Conservation (phyloP, 805 yeast genomes). For the Candida ovalis region DNA sequence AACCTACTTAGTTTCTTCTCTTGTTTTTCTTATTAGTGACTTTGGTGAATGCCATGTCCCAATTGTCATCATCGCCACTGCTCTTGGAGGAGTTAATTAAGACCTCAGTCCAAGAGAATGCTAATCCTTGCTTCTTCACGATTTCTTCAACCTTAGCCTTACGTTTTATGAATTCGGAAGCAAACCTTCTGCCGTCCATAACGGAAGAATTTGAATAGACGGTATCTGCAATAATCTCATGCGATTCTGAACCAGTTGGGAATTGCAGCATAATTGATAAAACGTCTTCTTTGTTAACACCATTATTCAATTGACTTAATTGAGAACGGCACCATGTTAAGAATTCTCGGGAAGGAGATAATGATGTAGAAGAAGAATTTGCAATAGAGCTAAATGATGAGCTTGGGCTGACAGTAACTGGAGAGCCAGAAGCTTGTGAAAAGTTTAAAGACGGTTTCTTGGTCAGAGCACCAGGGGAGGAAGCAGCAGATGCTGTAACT, state of each 20-base stretch:
- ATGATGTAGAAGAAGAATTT: constrained; percentile 8
- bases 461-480: constrained; percentile 35
- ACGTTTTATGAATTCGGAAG: constrained; percentile 80
- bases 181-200: constrained; percentile 93
- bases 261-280: constrained; percentile 75
- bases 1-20: constrained; percentile 28
- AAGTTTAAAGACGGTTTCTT: not conserved
- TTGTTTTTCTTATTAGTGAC: constrained; percentile 63
- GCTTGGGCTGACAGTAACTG: constrained; percentile 26
- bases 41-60: constrained; percentile 47
- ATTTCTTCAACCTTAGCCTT: constrained; percentile 65
- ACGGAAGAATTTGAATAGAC: constrained; percentile 83
- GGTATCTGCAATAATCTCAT: constrained; percentile 87
- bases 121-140: constrained; percentile 39
- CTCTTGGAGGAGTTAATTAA: constrained; percentile 19
- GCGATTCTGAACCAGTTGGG: constrained; percentile 71
- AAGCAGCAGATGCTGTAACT: constrained; percentile 31
- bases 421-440: constrained; percentile 34
- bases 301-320: constrained; percentile 62
- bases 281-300: constrained; percentile 75
- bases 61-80: constrained; percentile 40
- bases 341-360: constrained; percentile 56
- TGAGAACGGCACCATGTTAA: constrained; percentile 69
- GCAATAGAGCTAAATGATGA: constrained; percentile 6
- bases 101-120: constrained; percentile 71